Base-by-base conservation (phyloP, 2,329 filamentous ascomycete species). In the Colletotrichum tropicicola region DNA sequence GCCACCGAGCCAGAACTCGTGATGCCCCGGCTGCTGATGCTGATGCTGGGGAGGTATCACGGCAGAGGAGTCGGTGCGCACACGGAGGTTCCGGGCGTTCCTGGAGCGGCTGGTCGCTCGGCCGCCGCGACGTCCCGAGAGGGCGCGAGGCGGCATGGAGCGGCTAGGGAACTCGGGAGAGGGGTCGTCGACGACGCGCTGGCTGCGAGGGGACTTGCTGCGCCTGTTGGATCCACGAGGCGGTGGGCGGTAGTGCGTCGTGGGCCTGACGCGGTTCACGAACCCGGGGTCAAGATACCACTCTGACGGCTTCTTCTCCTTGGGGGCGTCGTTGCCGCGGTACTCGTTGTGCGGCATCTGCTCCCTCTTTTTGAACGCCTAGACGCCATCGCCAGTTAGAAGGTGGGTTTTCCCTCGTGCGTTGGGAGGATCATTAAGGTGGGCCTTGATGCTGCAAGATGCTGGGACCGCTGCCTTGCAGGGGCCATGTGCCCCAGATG, bases 251-350 rank as follows among this genome's bases (percentile, higher is more conserved):
- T 92, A 94, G 68, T 91, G 83, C 1, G 95, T 98, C 1, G 95
- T 98, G 63, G 93, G 95, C 77, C 94, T 89, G 52, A 98, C 92
- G 25, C 92, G 92, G 23, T 91, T 80, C 19, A 79, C 79, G 0
- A 93, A 92, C 75, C 90, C 89, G 1, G 88, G 81, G 35, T 90
- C 89, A 25, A 98, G 81, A 44, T 89, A 86, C 95, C 95, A 98
- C 75, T 91, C 87, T 51, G 86, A 89, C 2, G 87, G 87, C 73
- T 91, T 94, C 73, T 91, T 70, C 35, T 47, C 55, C 8, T 30
- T 55, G 32, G 52, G 80, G 49, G 82, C 78, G 7, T 77, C 69
- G 17, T 68, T 59, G 51, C 61, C n/a, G 23, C 73, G 74, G 10
- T 72, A 71, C 69, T 61, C 80, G 68, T 51, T 83, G 74, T 32